Conservation (phyloP, 2,329 filamentous ascomycete genomes). For the Acrodontium crateriforme region DNA sequence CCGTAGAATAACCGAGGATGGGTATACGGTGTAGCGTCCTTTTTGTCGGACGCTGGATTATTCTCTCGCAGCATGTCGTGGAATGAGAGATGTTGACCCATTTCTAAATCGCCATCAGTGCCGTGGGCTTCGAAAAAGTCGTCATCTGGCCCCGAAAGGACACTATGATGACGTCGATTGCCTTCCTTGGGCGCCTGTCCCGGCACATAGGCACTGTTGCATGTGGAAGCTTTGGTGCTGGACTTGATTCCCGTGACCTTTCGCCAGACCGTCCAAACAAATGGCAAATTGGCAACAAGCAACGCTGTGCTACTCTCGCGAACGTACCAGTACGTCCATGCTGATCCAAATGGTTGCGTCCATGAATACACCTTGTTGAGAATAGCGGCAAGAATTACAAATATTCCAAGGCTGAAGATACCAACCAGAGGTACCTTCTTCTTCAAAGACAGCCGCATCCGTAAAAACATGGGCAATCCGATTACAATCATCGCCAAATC, state of each 20-base stretch:
- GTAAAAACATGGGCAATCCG: conserved; percentile 32
- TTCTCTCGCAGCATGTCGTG: no score
- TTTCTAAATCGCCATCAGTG: no score
- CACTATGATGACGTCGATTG: no score
- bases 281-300: conserved; percentile 47
- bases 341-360: conserved; percentile 38
- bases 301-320: conserved; percentile 46
- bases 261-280: conserved; percentile 44
- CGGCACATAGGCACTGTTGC: no score
- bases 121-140: no score
- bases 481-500: conserved; percentile 32
- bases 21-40: no score
- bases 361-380: conserved; percentile 52
- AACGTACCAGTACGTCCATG: conserved; percentile 48
- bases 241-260: conserved; percentile 20
- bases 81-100: no score
- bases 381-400: conserved; percentile 43
- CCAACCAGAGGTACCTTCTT: conserved; percentile 41
- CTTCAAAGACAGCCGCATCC: conserved; percentile 27
- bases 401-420: conserved; percentile 44
- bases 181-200: no score
- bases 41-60: no score
- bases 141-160: no score
- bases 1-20: no score
- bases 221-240: no score